Base-by-base conservation (phyloP, 371 early-diverging fungal species). In the Mucor mucedo region DNA sequence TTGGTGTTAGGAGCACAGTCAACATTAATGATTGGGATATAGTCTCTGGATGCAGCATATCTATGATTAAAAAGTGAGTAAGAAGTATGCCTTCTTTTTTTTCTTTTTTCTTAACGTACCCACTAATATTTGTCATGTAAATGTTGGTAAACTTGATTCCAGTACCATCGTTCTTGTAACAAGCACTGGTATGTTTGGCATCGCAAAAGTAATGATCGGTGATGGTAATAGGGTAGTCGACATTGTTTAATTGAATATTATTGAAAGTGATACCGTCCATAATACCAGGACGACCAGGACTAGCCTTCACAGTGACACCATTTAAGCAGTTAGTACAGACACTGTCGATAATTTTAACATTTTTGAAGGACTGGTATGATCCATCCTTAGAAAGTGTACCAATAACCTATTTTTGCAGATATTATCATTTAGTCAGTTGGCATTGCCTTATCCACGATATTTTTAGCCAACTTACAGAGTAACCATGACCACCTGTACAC, bases 271-370 rank as follows among this genome's bases (percentile, higher is more conserved):
- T 55, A 49, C 66, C 64, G 29, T 56, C 54, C 13, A 76, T 73
- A 13, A 66, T 66, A 30, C 60, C 60, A 45, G 68, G 69, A 13
- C 77, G 68, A n/a, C 77, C 74, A 10, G 71, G 62, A 69, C 74
- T 71, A 21, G 70, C 69, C 70, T 77, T 77, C 61, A 73, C 65
- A 62, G 70, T 63, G 27, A 77, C 60, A 66, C 77, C 74, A 39
- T 71, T 71, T 56, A 71, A 71, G 32, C 77, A 77, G 42, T 77
- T 61, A 33, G 57, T 68, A 64, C 74, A 77, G 4, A 44, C 65
- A 35, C 62, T 65, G 32, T 64, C 44, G 3, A 60, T 44, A n/a
- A 77, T 56, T 29, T 58, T 66, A 30, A 77, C 53, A 50, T 59
- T 64, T 27, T 58, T 49, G 30, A 77, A 71, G 10, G 48, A 60